Base-by-base conservation (phyloP, 2,329 filamentous ascomycete species). In the Aspergillus udagawae region DNA sequence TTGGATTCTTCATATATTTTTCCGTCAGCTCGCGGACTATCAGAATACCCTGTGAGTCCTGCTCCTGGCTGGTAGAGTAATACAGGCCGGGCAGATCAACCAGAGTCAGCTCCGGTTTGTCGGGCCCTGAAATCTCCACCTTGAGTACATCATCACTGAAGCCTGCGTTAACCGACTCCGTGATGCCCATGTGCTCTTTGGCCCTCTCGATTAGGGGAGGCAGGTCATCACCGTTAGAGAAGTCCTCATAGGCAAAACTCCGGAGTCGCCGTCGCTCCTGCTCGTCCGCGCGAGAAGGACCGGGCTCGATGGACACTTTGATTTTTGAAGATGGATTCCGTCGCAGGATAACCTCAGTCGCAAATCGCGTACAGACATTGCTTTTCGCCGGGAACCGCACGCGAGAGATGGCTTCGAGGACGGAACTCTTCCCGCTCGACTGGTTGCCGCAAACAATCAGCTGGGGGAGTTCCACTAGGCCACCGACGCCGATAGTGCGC, bases 61-160 rank as follows among this genome's bases (percentile, higher is more conserved):
- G 82, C 52, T 82, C 77, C 12, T 77, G 75, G 61, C 81, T 83
- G 54, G 78, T 79, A 8, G 83, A 78, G 32, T 78, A 76, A 32
- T 86, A 81, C 1, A 87, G 71, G 1, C 85, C 84, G 0, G 85
- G 85, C 20, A 87, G 72, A 68, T 88, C 85, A 10, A 88, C 83
- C 0, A 87, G 75, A 0, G 82, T 86, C 47, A 87, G 68, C 7
- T 86, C 78, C 0, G 83, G 83, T 74, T 84, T 80, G 6, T 83
- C 79, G 0, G 84, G 84, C 0, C 84, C 84, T 5, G 75, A 79
- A 65, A 86, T 81, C 60, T 86, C 84, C 1, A 87, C 77, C 2
- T 84, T 80, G 4, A 87, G 75, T 23, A 85, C 79, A 76, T 82
- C 70, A 72, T 80, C 65, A 20, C 63, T 67, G 21, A 70, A 65